Base-by-base conservation (phyloP, 345 rosid genomes). In the Euclidium syriacum region DNA sequence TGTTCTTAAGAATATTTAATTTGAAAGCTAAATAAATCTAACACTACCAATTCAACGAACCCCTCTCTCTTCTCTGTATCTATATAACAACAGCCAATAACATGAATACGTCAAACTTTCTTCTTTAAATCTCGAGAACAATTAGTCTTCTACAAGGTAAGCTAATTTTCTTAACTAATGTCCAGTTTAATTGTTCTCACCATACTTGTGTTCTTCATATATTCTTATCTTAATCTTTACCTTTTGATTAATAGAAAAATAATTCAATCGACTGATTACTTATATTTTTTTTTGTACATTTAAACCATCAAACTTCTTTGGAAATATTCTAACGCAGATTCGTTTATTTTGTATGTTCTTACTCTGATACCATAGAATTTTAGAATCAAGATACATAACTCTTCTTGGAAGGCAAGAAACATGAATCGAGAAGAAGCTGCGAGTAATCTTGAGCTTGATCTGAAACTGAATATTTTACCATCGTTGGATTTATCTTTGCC, bases 1-100 rank as follows among this genome's bases (percentile, higher is more conserved):
- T 36, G 12, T 55, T 23, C 27, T 25, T 47, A 50, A 20, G 17
- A 48, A 52, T 48, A 71, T 48, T 62, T 48, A 62, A 25, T 56
- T 33, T 17, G 75, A 71, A 17, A 56, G 70, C 59, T 71, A 71
- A 27, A 71, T 64, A 19, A 71, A 57, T 30, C 75, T 55, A 63
- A 38, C 41, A 44, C 20, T 17, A 32, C 42, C 34, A 43, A 25
- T 49, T 63, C 10, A 54, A 55, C 51, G 54, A 55, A 27, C 47
- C 3, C 4, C 2, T 48, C 52, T 22, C 64, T 63, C 1, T 22
- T 55, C 25, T 19, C 7, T 51, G 7, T 42, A 26, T 60, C 34
- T 58, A 41, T 56, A 71, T 43, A 64, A 39, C 49, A 51, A 29
- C 49, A 42, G 14, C 56, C 34, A 43, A 14, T 58, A 19, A 57